phyloP scores from a whole-genome alignment of 306 rosid genomes.

The Quercus bicolor region DNA sequence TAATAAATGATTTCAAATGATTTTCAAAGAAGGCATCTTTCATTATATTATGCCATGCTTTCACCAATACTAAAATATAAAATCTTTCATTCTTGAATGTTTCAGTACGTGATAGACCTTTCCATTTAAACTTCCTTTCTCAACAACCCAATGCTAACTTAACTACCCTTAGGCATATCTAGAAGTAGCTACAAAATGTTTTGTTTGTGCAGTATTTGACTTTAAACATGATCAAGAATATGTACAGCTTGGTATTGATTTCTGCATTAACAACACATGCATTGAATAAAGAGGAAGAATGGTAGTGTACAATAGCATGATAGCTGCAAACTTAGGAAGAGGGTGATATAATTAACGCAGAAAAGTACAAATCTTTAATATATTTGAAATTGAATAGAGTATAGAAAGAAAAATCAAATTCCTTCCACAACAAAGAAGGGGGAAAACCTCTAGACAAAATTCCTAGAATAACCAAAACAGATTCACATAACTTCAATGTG shows the following conservation, averaged over 20 bases:
- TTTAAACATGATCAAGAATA: background rate
- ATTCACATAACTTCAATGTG: conserved; percentile 34
- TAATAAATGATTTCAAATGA: background rate
- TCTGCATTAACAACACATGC: background rate
- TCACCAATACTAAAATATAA: background rate
- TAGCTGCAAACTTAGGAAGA: conserved; percentile 19
- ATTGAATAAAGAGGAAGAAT: background rate
- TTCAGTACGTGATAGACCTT: background rate
- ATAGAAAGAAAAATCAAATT: conserved; percentile 26
- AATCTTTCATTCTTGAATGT: background rate
- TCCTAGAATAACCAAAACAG: background rate
- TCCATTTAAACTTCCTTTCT: background rate
- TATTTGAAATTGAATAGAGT: background rate
- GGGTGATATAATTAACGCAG: conserved; percentile 21
- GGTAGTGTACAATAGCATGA: conserved; percentile 3
- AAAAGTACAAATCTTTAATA: conserved; percentile 4
- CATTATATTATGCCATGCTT: background rate
- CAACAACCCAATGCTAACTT: background rate
- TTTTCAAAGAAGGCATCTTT: background rate
- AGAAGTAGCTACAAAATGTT: background rate
- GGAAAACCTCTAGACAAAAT: conserved; percentile 10
- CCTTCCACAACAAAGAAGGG: conserved; percentile 22
- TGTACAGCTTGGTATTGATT: background rate
- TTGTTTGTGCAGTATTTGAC: background rate
- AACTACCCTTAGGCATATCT: background rate